These are phyloP conservation scores for Sugiyamaella neomexicana DNA, from an alignment of 1,139 yeast species.

Conservation along the genomic window DNA sequence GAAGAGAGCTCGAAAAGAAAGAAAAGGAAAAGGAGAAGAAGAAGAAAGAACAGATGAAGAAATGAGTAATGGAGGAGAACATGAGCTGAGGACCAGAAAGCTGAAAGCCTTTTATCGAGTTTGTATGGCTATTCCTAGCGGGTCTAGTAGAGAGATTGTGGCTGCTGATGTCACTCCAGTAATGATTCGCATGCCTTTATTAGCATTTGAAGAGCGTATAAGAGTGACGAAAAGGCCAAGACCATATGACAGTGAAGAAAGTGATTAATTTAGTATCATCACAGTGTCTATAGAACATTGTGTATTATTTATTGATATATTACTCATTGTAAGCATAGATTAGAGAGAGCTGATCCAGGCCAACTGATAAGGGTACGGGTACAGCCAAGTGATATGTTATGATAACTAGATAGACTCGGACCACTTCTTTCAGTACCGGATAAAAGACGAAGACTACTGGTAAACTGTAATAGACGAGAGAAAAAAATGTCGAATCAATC, in stretches of 20 bases:
- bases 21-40: constrained; percentile 46
- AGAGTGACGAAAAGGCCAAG: constrained; percentile 7
- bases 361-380: constrained; percentile 3
- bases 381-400: too few species aligned
- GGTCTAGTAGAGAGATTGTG: not conserved
- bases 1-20: constrained; percentile 71
- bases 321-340: too few species aligned
- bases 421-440: not conserved
- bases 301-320: not conserved
- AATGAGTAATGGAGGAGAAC: constrained; percentile 1
- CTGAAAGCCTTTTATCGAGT: not conserved
- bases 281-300: not conserved
- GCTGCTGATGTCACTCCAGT: constrained; percentile 8
- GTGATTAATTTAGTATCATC: not conserved
- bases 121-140: not conserved
- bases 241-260: not conserved
- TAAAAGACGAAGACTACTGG: not conserved
- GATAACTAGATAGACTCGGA: too few species aligned
- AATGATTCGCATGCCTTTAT: constrained; percentile 1
- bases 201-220: constrained; percentile 11
- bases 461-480: not conserved
- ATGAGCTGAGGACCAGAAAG: not conserved
- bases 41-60: constrained; percentile 21
- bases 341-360: too few species aligned
- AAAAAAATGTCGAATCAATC: constrained; percentile 38